These are phyloP conservation scores for Trichoderma erinaceum DNA, from an alignment of 495 filamentous ascomycete species.

Conservation along the genomic window DNA sequence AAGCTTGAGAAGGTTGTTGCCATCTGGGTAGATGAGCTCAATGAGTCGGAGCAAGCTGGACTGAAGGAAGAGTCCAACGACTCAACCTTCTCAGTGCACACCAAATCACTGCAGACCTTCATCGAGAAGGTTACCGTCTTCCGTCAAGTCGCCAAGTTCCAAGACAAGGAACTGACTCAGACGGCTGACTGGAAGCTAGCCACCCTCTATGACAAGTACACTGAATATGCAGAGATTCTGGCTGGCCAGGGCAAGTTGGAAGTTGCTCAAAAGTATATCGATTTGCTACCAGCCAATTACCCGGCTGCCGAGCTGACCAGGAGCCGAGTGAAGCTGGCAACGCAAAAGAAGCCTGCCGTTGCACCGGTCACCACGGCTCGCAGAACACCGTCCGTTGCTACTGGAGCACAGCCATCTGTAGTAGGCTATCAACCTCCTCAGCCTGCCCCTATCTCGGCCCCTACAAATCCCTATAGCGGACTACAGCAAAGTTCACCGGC, in stretches of 20 bases:
- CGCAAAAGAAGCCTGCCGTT: conserved; percentile 52
- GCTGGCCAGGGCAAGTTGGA: conserved; percentile 82
- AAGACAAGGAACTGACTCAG: conserved; percentile 64
- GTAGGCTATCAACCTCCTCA: conserved; percentile 38
- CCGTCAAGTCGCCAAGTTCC: conserved; percentile 86
- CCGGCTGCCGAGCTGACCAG: conserved; percentile 83
- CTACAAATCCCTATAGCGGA: conserved; percentile 32
- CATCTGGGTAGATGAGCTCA: conserved; percentile 87
- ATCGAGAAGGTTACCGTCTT: conserved; percentile 99
- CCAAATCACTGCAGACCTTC: conserved; percentile 78
- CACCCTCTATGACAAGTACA: conserved; percentile 87
- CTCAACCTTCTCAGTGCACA: conserved; percentile 87
- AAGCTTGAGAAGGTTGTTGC: conserved; percentile 94
- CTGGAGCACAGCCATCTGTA: conserved; percentile 23
- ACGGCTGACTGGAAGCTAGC: conserved; percentile 83
- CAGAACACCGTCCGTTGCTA: conserved; percentile 24
- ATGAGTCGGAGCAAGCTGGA: conserved; percentile 70
- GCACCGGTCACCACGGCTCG: conserved; percentile 15
- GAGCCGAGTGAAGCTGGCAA: conserved; percentile 80
- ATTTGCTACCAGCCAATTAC: conserved; percentile 78
- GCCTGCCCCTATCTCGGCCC: conserved; percentile 27
- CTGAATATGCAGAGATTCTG: conserved; percentile 93
- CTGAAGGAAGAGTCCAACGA: conserved; percentile 61
- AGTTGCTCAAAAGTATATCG: conserved; percentile 84
- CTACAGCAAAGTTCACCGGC: conserved; percentile 2